Evolutionary conservation across 108 stramenopile genomes (phyloP).

Genomic region (Chaetoceros tenuissimus): DNA sequence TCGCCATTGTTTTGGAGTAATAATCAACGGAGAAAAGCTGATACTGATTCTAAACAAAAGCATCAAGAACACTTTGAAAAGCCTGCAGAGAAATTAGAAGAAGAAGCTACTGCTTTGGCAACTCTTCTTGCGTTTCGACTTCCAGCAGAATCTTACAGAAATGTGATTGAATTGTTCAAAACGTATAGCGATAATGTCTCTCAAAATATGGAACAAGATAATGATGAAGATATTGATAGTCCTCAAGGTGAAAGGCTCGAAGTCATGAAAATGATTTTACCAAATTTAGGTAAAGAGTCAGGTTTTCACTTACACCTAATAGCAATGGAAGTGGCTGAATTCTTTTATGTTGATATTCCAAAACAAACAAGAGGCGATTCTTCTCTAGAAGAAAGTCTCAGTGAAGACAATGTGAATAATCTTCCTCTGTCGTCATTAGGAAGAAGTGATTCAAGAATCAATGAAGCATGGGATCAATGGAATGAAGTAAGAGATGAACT

Average conservation of each 20-base stretch:
- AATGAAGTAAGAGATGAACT: neutral
- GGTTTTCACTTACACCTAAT: conserved; percentile 30
- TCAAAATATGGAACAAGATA: neutral
- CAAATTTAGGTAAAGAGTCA: neutral
- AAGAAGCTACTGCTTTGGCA: neutral
- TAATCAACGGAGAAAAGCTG: neutral
- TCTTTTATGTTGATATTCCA: conserved; percentile 30
- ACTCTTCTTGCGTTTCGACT: neutral
- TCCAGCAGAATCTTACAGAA: neutral
- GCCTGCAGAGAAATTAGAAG: neutral
- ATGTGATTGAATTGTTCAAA: neutral
- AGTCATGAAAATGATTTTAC: neutral
- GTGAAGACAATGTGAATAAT: neutral
- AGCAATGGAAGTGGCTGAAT: conserved; percentile 26
- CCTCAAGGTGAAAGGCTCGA: neutral
- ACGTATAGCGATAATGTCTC: neutral
- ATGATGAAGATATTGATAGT: neutral
- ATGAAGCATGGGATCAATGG: conserved; percentile 4
- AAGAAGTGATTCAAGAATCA: neutral
- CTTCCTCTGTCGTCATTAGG: neutral
- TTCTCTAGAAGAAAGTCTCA: neutral
- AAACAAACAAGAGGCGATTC: neutral
- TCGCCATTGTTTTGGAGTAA: neutral
- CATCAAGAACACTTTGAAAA: neutral
- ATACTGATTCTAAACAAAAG: neutral